Percentiles rank a stretch among this genome's conserved stretches.
Conservation (phyloP, 495 filamentous ascomycete genomes). For the Jackrogersella multiformis region DNA sequence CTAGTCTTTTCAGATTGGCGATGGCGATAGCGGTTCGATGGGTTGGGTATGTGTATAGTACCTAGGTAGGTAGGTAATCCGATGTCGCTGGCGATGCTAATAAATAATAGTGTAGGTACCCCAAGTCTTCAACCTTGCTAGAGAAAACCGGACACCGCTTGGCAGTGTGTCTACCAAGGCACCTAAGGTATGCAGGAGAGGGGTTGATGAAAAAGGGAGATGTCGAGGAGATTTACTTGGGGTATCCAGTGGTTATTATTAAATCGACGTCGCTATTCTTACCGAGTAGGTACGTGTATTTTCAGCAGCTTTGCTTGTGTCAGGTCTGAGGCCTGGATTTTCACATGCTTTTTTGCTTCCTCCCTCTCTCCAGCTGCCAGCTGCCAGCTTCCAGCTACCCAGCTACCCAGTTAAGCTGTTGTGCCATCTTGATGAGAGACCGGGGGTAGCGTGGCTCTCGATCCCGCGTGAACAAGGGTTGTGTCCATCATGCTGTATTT, state of each 20-base stretch:
- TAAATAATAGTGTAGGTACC: too few relatives aligned
- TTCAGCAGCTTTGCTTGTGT: slow-evolving; percentile 3
- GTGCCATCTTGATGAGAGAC: slow-evolving; percentile 7
- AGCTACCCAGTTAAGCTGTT: too few relatives aligned
- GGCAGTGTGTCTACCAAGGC: neutral
- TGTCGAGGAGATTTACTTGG: neutral
- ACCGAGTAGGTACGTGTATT: neutral
- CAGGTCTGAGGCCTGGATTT: slow-evolving; percentile 16
- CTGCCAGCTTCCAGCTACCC: too few relatives aligned
- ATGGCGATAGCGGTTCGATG: slow-evolving; percentile 24
- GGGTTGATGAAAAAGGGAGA: slow-evolving; percentile 4
- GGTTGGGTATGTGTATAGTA: slow-evolving; percentile 35
- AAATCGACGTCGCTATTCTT: neutral
- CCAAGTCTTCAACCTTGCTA: slow-evolving; percentile 18
- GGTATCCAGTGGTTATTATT: neutral
- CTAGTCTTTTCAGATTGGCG: slow-evolving; percentile 34
- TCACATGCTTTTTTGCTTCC: slow-evolving; percentile 30
- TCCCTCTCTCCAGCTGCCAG: too few relatives aligned
- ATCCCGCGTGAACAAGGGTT: slow-evolving; percentile 27
- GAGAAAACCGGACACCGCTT: slow-evolving; percentile 27
- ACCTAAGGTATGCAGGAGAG: neutral
- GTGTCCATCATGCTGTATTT: slow-evolving; percentile 33
- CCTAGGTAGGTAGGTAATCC: too few relatives aligned
- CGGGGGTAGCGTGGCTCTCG: slow-evolving; percentile 30
- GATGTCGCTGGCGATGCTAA: slow-evolving; percentile 38